Conservation (phyloP, 2,329 filamentous ascomycete species). For the Chalara sp. region DNA sequence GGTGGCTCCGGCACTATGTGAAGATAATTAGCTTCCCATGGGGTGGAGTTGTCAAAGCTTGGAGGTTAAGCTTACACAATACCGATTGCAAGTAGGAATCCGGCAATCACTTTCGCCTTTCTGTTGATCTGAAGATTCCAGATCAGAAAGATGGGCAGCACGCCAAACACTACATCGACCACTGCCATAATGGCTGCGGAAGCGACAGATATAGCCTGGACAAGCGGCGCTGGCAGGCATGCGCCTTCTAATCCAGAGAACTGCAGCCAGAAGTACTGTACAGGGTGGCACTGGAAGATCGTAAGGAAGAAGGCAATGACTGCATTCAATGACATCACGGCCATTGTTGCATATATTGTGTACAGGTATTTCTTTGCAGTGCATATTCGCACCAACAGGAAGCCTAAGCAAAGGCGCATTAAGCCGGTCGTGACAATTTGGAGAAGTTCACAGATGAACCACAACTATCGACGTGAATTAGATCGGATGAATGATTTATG, state of each 20-base stretch:
- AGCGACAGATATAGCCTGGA: constrained; percentile 5
- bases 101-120: constrained; percentile 9
- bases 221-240: constrained; percentile 1
- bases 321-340: constrained; percentile 4
- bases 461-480: constrained; percentile 6
- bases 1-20: constrained; percentile 9
- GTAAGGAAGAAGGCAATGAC: constrained; percentile 9
- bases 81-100: constrained; percentile 7
- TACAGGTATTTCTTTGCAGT: constrained; percentile 1
- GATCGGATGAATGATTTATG: neutral
- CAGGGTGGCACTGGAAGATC: constrained; percentile 10
- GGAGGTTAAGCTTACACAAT: constrained; percentile 5
- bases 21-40: neutral
- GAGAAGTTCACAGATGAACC: constrained; percentile 7
- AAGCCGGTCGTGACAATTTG: constrained; percentile 11
- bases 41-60: neutral
- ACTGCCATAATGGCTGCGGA: constrained; percentile 6
- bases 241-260: constrained; percentile 5
- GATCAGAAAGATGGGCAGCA: constrained; percentile 11
- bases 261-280: constrained; percentile 11
- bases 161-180: constrained; percentile 9
- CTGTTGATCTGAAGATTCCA: constrained; percentile 13
- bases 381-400: constrained; percentile 11
- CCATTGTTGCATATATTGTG: constrained; percentile 7
- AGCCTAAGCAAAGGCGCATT: constrained; percentile 16